Percentiles rank a stretch among this genome's conserved stretches.
Evolutionary conservation across 2,329 filamentous ascomycete genomes (phyloP).

Genomic region (Penicillium sp.): DNA sequence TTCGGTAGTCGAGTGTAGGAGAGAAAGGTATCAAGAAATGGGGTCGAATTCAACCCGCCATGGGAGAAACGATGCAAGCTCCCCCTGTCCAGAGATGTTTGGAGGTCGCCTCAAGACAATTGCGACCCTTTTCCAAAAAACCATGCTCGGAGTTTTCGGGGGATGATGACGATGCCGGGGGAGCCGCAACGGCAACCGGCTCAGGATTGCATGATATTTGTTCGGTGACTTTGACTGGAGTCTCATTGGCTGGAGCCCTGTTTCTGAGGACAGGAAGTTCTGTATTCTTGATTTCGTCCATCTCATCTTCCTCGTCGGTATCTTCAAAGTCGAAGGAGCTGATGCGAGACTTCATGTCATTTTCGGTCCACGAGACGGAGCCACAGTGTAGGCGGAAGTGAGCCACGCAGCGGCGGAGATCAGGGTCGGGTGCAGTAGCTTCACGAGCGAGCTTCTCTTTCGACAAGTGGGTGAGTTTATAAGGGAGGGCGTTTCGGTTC

Average conservation of each 20-base stretch:
- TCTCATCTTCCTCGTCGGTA: constrained; percentile 32
- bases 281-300: constrained; percentile 16
- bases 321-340: constrained; percentile 39
- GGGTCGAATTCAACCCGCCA: constrained; percentile 4
- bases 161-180: not conserved
- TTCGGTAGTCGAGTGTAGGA: not conserved
- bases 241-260: constrained; percentile 1
- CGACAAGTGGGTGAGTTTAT: constrained; percentile 37
- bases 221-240: constrained; percentile 12
- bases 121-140: constrained; percentile 30
- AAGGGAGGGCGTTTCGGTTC: constrained; percentile 36
- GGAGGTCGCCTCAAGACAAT: constrained; percentile 30
- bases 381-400: constrained; percentile 37
- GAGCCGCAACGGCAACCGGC: not conserved
- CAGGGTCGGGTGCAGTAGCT: constrained; percentile 36
- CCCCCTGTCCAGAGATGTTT: constrained; percentile 29
- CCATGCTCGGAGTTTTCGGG: constrained; percentile 12
- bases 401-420: constrained; percentile 37
- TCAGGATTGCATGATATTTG: constrained; percentile 2
- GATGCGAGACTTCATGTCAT: constrained; percentile 38
- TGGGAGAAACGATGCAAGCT: constrained; percentile 13
- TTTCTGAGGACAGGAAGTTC: constrained; percentile 6
- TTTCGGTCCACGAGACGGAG: constrained; percentile 36
- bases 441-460: constrained; percentile 38
- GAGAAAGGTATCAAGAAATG: not conserved